A percentile compares a stretch with the other conserved stretches of the same genome.
phyloP scores from a whole-genome alignment of 2,329 filamentous ascomycete species.

The Fusarium bulbicola region DNA sequence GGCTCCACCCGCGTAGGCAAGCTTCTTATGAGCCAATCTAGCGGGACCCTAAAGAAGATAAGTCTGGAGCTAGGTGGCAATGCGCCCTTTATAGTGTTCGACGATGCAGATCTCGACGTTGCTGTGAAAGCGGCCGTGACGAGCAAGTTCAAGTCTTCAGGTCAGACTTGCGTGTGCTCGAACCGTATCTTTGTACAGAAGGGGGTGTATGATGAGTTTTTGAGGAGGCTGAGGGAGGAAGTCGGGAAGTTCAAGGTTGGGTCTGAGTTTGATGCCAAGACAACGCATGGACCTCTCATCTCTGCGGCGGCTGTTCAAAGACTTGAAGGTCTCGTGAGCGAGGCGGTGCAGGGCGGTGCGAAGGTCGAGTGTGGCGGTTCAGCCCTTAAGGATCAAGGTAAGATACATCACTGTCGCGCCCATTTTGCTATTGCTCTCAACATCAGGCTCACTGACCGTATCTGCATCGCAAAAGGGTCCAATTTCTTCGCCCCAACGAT shows the following conservation, averaged over 20 bases:
- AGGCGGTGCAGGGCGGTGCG: neutral
- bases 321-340: neutral
- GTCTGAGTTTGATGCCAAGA: conserved; percentile 67
- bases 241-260: conserved; percentile 62
- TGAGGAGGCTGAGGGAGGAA: conserved; percentile 63
- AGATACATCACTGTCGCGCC: neutral
- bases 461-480: conserved; percentile 43
- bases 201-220: conserved; percentile 76
- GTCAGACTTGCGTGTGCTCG: conserved; percentile 89
- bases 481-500: conserved; percentile 77
- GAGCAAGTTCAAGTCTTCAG: conserved; percentile 87
- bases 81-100: conserved; percentile 67
- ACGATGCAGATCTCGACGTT: conserved; percentile 72
- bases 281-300: conserved; percentile 71
- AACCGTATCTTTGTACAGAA: conserved; percentile 80
- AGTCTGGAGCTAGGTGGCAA: conserved; percentile 78
- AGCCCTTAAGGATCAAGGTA: neutral
- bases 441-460: neutral
- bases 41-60: conserved; percentile 70
- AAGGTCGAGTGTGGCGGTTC: neutral
- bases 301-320: neutral
- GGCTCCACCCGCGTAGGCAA: conserved; percentile 62
- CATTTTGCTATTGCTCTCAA: neutral
- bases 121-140: conserved; percentile 62
- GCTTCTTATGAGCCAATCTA: conserved; percentile 75